Evolutionary conservation across 805 yeast genomes (phyloP), one percentile per base, ranked within the genome.

Genomic region (Pichia paraexigua): DNA sequence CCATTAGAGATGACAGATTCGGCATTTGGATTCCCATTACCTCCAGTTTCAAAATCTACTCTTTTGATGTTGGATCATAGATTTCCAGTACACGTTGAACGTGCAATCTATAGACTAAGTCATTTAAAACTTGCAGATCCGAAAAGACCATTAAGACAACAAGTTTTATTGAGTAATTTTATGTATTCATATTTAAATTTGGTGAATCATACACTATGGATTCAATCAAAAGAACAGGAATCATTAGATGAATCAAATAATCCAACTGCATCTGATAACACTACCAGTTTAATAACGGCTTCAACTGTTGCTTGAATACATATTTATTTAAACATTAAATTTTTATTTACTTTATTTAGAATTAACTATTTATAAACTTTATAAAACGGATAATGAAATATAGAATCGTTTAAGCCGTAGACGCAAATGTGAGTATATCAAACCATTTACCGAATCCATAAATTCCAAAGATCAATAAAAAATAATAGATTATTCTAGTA

Each of bases 131-230:
- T 94, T 57, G 96, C 98, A 25, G 95, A 94, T 67, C 92, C 98
- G 1, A 86, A 89, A 63, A 74, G 98, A 53, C 94, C 95, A 28
- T 71, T 94, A 55, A 76, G 90, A 40, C 97, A 94, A 65, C 99
- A 94, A 65, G 99, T 94, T 1, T 67, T 94, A 47, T 70, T 94
- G 56, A 88, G 97, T 53, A 94, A 94, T 66, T 94, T 94, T 78
- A 94, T 94, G 99, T 94, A 94, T 64, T 92, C 97, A 0, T 94
- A 94, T 68, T 76, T 94, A 73, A 92, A 94, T 63, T 73, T 94
- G 67, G 96, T 94, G 51, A 95, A 92, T 66, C 97, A 92, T 64
- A 91, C 92, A 17, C 72, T 86, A 58, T 88, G 84, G 66, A 67
- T 87, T 55, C 92, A 86, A 60, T 88, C 83, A 54, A 67, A 64